Conservation (phyloP, 805 yeast genomes). For the Ascoidea tarda region DNA sequence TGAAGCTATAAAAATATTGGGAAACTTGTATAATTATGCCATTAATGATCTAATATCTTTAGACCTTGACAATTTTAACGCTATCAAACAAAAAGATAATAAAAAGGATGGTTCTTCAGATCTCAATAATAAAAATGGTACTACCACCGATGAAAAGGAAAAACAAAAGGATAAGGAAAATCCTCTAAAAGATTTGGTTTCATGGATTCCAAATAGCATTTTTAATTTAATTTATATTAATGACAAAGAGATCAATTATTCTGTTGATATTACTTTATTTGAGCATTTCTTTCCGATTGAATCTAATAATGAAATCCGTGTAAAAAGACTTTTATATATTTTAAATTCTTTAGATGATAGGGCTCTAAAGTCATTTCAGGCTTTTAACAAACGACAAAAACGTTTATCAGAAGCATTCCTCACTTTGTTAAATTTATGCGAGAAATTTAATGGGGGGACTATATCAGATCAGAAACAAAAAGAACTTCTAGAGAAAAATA, state of each 20-base stretch:
- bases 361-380: constrained; percentile 49
- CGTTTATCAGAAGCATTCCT: constrained; percentile 37
- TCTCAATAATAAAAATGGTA: neutral
- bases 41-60: constrained; percentile 9
- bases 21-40: constrained; percentile 33
- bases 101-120: neutral
- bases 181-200: constrained; percentile 17
- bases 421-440: constrained; percentile 35
- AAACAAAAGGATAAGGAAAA: constrained; percentile 1
- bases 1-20: constrained; percentile 37
- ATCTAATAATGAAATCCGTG: constrained; percentile 25
- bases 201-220: constrained; percentile 50
- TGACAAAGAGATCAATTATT: constrained; percentile 47
- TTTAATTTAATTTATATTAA: constrained; percentile 62
- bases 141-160: neutral
- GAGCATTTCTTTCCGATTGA: constrained; percentile 44
- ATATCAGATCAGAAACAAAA: constrained; percentile 13
- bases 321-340: constrained; percentile 36
- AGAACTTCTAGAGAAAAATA: constrained; percentile 16
- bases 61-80: neutral
- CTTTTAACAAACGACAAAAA: constrained; percentile 56
- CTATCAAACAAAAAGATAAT: neutral
- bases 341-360: constrained; percentile 36
- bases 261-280: constrained; percentile 46
- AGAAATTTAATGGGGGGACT: constrained; percentile 23